These are phyloP conservation scores for Thymus quinquecostatus DNA, from an alignment of 257 asterid genomes.

Conservation along the genomic window DNA sequence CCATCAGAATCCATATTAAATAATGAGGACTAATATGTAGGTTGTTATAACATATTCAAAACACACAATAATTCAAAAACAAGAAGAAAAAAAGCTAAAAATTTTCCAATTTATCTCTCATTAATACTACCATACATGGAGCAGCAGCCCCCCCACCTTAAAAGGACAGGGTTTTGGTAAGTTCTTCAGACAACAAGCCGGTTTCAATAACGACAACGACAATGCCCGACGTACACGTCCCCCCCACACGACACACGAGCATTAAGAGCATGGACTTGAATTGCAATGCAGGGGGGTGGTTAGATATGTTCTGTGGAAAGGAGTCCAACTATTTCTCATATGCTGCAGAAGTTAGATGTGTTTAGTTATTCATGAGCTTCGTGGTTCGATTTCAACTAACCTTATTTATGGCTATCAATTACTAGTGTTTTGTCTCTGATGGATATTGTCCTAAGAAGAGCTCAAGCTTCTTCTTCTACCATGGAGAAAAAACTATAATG, in stretches of 20 bases:
- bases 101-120: neutral
- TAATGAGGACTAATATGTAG: slow-evolving; percentile 16
- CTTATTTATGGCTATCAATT: slow-evolving; percentile 26
- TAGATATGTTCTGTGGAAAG: slow-evolving; percentile 23
- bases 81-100: neutral
- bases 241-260: slow-evolving; percentile 3
- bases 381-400: slow-evolving; percentile 29
- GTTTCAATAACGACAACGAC: slow-evolving; percentile 1
- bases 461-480: neutral
- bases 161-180: neutral
- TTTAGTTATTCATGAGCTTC: slow-evolving; percentile 2
- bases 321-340: slow-evolving; percentile 16
- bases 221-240: neutral
- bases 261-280: slow-evolving; percentile 2
- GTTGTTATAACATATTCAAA: neutral
- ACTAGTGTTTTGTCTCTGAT: neutral
- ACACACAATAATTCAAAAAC: too few relatives aligned
- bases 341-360: slow-evolving; percentile 6
- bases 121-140: neutral
- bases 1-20: slow-evolving; percentile 38
- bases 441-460: neutral
- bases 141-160: slow-evolving; percentile 21
- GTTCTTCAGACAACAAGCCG: slow-evolving; percentile 1
- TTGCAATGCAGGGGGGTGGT: slow-evolving; percentile 9
- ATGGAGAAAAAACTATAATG: neutral